Conservation (phyloP, 805 yeast genomes). For the Teunomyces gatunensis region DNA sequence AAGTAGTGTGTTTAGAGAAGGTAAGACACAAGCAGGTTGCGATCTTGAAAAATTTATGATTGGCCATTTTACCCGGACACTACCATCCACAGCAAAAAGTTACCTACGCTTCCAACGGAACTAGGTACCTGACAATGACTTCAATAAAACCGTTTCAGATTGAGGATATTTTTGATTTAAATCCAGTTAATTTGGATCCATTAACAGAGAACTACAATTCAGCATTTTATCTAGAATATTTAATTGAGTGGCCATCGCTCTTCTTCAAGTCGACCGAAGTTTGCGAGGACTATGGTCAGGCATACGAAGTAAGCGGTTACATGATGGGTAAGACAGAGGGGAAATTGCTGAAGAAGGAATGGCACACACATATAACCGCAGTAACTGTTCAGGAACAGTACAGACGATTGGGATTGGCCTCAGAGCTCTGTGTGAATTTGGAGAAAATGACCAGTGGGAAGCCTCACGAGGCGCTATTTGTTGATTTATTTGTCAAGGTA, state of each 20-base stretch:
- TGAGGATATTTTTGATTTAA: slow-evolving; percentile 71
- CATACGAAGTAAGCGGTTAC: slow-evolving; percentile 53
- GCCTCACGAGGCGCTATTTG: slow-evolving; percentile 77
- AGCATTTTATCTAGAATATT: slow-evolving; percentile 79
- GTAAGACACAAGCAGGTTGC: not conserved
- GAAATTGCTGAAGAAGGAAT: slow-evolving; percentile 55
- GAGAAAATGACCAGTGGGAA: slow-evolving; percentile 67
- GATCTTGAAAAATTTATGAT: slow-evolving; percentile 3
- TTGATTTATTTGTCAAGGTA: slow-evolving; percentile 89
- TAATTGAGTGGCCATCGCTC: slow-evolving; percentile 83
- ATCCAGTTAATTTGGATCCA: slow-evolving; percentile 79
- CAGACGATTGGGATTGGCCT: slow-evolving; percentile 83
- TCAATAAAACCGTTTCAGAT: slow-evolving; percentile 86
- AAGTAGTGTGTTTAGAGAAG: not conserved
- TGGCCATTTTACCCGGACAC: not conserved
- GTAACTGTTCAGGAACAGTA: slow-evolving; percentile 84
- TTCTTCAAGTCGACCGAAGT: slow-evolving; percentile 71
- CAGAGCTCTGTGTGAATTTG: slow-evolving; percentile 69
- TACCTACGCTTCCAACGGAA: not conserved
- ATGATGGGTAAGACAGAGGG: slow-evolving; percentile 99
- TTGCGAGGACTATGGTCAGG: slow-evolving; percentile 13
- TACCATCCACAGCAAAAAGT: not conserved
- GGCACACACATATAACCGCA: slow-evolving; percentile 98
- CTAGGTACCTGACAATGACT: slow-evolving; percentile 55
- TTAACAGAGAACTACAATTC: slow-evolving; percentile 89